Base-by-base conservation (phyloP, 169 alveolate species). In the Besnoitia besnoiti region DNA sequence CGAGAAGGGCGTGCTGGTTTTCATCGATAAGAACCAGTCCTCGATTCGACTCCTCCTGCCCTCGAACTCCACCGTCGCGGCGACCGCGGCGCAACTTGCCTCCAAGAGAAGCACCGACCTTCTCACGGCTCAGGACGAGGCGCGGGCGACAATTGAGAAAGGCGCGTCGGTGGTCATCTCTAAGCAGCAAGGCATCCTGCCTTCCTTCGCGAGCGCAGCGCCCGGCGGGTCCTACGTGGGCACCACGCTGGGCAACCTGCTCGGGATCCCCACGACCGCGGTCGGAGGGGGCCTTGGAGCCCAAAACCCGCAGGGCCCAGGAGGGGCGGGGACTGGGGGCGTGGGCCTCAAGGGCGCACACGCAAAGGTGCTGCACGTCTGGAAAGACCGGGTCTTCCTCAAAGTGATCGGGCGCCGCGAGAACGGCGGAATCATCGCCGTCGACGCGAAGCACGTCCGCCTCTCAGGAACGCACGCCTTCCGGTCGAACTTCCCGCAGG, bases 361-460 rank as follows among this genome's bases (percentile, higher is more conserved):
- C 8, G 90, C 47, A 14, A 40, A 55, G 24, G 90, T 85, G 21
- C 76, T 85, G 51, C 90, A 85, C 80, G 79, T 85, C 24, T 85
- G 90, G 79, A 4, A 30, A 35, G 90, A 85, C 35, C 61, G 76
- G 14, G 50, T 85, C n/a, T 85, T 51, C 55, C 42, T 85, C 27
- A 40, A 47, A 4, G 50, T 85, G n/a, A 51, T 19, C 19, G 79
- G 55, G 24, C 35, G 67, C 19, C 24, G 76, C 30, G 90, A 85
- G 40, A 85, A 85, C 79, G 79, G 47, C 42, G 90, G 90, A 0
- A 85, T 85, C 40, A 35, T 85, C 46, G 90, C 90, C 19, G 90
- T 85, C 50, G 79, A 85, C 35, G 90, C 90, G 5, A 50, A 46
- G 44, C 76, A 46, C 21, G 80, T 85, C 19, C 76, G 80, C 40